phyloP scores from a whole-genome alignment of 495 filamentous ascomycete genomes.

The Tuber umbilicatum region DNA sequence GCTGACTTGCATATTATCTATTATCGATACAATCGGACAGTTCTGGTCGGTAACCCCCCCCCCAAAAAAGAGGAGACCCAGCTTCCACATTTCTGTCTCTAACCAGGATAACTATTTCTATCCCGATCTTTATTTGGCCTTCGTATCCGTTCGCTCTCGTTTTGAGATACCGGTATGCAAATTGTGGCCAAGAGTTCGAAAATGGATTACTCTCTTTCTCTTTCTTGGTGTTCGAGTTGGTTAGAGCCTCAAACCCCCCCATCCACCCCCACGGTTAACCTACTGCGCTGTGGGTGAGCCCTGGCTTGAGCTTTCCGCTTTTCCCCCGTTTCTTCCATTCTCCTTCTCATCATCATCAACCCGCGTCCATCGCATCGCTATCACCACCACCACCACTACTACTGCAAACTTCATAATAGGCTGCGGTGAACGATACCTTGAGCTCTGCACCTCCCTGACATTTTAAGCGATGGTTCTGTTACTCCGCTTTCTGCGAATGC shows the following conservation, averaged over 20 bases:
- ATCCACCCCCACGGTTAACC: not conserved
- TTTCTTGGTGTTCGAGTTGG: conserved; percentile 3
- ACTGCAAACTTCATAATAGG: not conserved
- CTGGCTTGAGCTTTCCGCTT: conserved; percentile 9
- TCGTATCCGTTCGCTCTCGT: not conserved
- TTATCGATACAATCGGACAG: not conserved
- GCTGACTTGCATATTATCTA: not conserved
- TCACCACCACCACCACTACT: not conserved
- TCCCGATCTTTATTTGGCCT: not conserved
- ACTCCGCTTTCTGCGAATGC: conserved; percentile 31
- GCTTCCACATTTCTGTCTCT: not conserved
- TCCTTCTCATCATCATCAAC: not conserved
- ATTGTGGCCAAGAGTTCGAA: not conserved
- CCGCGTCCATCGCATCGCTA: not conserved
- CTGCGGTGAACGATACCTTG: not conserved
- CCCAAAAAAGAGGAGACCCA: not conserved
- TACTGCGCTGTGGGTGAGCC: not conserved
- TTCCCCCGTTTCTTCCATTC: not conserved
- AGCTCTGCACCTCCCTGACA: not conserved
- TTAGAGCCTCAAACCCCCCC: not conserved
- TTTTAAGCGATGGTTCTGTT: conserved; percentile 23
- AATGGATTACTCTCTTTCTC: not conserved
- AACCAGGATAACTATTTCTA: not conserved
- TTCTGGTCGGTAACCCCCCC: too few relatives aligned
- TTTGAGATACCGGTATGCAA: not conserved